These are phyloP conservation scores for Orbilia oligospora DNA, from an alignment of 2,329 filamentous ascomycete genomes.

Conservation along the genomic window DNA sequence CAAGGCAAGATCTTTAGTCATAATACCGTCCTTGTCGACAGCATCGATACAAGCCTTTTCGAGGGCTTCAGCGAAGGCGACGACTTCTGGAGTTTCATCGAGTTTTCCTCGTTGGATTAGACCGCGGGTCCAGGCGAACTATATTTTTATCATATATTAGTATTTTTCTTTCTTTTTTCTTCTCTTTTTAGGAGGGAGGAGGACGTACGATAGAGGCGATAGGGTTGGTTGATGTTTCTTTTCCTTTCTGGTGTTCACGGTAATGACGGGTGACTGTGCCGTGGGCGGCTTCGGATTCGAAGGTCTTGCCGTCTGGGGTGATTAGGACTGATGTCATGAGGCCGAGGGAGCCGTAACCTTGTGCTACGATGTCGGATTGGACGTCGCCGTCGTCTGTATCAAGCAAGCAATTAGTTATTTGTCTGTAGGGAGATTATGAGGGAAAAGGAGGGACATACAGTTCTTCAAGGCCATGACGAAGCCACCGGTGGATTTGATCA, in stretches of 20 bases:
- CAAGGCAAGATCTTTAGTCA: conserved; percentile 99
- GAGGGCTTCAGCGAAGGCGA: conserved; percentile 89
- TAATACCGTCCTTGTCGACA: conserved; percentile 92
- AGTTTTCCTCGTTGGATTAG: conserved; percentile 93
- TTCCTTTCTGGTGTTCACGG: conserved; percentile 98
- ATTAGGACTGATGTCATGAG: conserved; percentile 99
- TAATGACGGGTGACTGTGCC: conserved; percentile 98
- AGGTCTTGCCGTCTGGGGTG: conserved; percentile 95
- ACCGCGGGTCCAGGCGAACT: conserved; percentile 96
- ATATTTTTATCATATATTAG: conserved; percentile 8
- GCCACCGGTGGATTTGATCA: conserved; percentile 98
- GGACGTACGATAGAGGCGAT: conserved; percentile 86
- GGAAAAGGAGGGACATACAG: conserved; percentile 71
- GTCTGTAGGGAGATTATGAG: conserved; percentile 10
- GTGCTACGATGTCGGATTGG: conserved; percentile 97
- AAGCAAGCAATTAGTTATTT: neutral
- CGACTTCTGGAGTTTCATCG: conserved; percentile 90
- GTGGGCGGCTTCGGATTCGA: conserved; percentile 97
- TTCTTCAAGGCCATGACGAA: conserved; percentile 98
- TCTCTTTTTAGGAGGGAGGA: neutral
- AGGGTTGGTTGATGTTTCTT: conserved; percentile 97
- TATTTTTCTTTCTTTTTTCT: neutral
- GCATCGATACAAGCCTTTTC: conserved; percentile 95
- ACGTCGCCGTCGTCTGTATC: conserved; percentile 86
- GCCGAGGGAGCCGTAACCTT: conserved; percentile 97